Evolutionary conservation across 2,329 filamentous ascomycete genomes (phyloP), one percentile per base, ranked within the genome.

Genomic region (Didymella arachidicola): DNA sequence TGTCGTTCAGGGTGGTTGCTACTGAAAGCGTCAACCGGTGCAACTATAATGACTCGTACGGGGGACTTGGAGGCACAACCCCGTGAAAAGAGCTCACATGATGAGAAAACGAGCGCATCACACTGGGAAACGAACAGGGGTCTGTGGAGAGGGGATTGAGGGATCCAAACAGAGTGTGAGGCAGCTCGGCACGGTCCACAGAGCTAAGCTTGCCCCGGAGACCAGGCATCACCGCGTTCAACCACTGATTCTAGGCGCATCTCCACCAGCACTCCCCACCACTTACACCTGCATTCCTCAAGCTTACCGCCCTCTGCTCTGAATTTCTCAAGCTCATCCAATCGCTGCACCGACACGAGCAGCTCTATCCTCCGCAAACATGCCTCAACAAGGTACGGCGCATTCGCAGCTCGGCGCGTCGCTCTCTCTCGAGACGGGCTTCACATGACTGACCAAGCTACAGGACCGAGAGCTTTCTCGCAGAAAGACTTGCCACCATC

Each of bases 401-500:
- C 50, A 42, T 46, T 42, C 26, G 25, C 39, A 44, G 19, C 10
- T 26, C 45, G 34, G 39, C 56, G 56, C 56, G 56, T 57, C 55
- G 48, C 53, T 47, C 47, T 52, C 12, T 12, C 30, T 27, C 26
- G 42, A 30, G 43, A 48, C 25, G 48, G 44, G 57, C 36, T 19
- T 27, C 27, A 41, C 16, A 34, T n/a, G 26, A 38, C 52, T 49
- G 38, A 53, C n/a, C 19, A 16, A 19, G 7, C 7, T 29, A 22
- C 43, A 60, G 57, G 69, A 53, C 63, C 61, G 51, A 69, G 72
- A 53, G 71, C 73, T 16, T 62, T 72, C 53, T 71, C 72, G 25
- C 73, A 75, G 42, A 75, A 75, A 66, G 74, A 77, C 34, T 84
- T 88, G 56, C 92, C 94, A 19, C 94, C 95, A 16, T 96, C 93